Conservation (phyloP, 306 rosid genomes). For the Argentina anserina region DNA sequence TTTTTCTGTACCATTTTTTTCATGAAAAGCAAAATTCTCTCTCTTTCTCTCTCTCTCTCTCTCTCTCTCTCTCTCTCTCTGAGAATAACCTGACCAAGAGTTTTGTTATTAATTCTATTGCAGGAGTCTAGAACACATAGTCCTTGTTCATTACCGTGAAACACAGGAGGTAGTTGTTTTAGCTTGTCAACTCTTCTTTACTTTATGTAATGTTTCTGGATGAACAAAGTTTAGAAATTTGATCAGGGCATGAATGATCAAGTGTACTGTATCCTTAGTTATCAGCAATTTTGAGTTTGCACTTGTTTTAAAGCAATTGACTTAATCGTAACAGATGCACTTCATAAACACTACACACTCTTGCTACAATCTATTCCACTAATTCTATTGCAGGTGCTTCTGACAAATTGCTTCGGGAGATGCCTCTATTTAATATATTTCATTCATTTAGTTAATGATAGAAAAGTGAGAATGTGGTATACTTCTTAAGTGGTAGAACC, state of each 20-base stretch:
- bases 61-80: constrained; percentile 9
- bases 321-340: neutral
- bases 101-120: constrained; percentile 33
- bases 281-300: neutral
- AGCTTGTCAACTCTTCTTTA: constrained; percentile 9
- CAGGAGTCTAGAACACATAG: constrained; percentile 94
- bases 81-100: constrained; percentile 6
- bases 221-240: neutral
- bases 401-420: neutral
- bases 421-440: neutral
- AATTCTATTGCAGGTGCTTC: neutral
- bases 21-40: neutral
- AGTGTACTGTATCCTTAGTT: neutral
- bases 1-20: constrained; percentile 2
- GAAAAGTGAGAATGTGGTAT: neutral
- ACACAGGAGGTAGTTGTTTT: constrained; percentile 67
- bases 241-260: neutral
- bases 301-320: neutral
- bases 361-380: neutral
- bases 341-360: neutral
- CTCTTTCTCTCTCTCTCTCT: too few relatives aligned
- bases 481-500: constrained; percentile 2
- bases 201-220: constrained; percentile 11
- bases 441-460: neutral
- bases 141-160: constrained; percentile 98